Base-by-base conservation (phyloP, 306 rosid genomes). In the Purshia tridentata region DNA sequence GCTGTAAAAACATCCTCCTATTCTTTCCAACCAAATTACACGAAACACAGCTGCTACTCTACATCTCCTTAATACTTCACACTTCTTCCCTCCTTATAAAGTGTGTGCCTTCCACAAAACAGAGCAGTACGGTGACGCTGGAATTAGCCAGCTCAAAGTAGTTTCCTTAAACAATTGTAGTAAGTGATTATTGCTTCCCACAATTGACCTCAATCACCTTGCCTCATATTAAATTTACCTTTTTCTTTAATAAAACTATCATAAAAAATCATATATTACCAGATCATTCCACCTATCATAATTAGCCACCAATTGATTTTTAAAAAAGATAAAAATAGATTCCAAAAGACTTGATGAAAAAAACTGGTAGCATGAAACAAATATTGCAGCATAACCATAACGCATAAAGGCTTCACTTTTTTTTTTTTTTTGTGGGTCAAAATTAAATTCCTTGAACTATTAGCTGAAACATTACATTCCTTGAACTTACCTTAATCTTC, bases 401-500 rank as follows among this genome's bases (percentile, higher is more conserved):
- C 13, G 35, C 69, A 37, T 15, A 35, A 69, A 47, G 29, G 49
- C 8, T 62, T 9, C 7, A 47, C 16, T 51, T 29, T 29, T 29
- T 29, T 23, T 23, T 23, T 23, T 29, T 29, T 29, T 29, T 29
- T 29, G 35, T 29, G 35, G 35, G 35, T 29, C 35, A 29, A 29
- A 29, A 29, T 29, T 29, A 29, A 29, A 29, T 29, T 29, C 35
- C 35, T 29, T 65, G 52, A 54, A 40, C 64, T 9, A 19, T 16
- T 76, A 77, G 65, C 40, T 57, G 19, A 67, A 66, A 70, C 22
- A 54, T 61, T 15, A 35, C 14, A 18, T 57, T 56, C 72, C 66
- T 73, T 16, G 62, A 63, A 82, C 78, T 54, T 63, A 90, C 99
- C 97, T 94, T 94, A 81, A 88, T 73, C 88, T 63, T 94, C 88